Conservation (phyloP, 352 stramenopile genomes). For the Aphanomyces euteiches region DNA sequence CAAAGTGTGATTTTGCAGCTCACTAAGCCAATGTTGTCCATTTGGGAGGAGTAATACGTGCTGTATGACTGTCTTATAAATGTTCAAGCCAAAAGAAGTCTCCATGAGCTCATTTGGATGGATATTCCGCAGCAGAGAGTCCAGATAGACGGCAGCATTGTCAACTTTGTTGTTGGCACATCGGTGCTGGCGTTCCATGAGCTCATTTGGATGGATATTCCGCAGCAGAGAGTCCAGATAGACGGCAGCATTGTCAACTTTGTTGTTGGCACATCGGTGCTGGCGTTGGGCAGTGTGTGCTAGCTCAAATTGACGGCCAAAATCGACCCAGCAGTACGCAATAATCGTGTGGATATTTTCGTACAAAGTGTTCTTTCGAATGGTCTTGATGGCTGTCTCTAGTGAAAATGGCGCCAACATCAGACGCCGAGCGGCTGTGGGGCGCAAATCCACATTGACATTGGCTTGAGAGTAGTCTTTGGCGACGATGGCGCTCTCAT, state of each 20-base stretch:
- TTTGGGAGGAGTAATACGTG: not conserved
- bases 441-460: conserved; percentile 12
- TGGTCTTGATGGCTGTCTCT: not conserved
- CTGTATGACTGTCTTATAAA: conserved; percentile 1
- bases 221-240: conserved; percentile 21
- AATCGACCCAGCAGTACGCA: conserved; percentile 28
- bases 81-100: not conserved
- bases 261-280: not conserved
- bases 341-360: conserved; percentile 21
- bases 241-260: conserved; percentile 1
- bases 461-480: conserved; percentile 7
- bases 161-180: not conserved
- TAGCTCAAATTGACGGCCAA: conserved; percentile 10
- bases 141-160: conserved; percentile 24
- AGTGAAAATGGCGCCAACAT: conserved; percentile 4
- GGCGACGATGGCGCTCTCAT: not conserved
- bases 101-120: not conserved
- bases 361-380: conserved; percentile 3
- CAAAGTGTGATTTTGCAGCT: not conserved
- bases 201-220: not conserved
- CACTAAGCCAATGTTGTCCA: conserved; percentile 9
- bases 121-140: conserved; percentile 11
- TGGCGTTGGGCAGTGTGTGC: conserved; percentile 14
- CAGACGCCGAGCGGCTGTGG: not conserved
- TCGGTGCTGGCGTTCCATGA: conserved; percentile 2